These are phyloP conservation scores for Cercospora janseana DNA, from an alignment of 2,329 filamentous ascomycete genomes.

Conservation along the genomic window DNA sequence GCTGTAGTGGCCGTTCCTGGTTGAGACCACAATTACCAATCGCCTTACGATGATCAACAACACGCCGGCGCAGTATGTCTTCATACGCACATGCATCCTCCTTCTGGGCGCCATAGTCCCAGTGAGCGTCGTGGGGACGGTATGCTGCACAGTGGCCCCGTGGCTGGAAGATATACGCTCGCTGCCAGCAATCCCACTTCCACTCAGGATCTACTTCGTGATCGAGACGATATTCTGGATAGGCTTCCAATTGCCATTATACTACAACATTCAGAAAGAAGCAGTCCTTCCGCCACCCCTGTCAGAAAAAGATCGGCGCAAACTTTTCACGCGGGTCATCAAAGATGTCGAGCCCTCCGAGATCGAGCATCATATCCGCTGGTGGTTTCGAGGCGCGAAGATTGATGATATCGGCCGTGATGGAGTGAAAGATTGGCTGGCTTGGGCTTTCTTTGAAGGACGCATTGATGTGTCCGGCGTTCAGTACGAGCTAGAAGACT, in stretches of 20 bases:
- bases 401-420: constrained; percentile 59
- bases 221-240: constrained; percentile 18
- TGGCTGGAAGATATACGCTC: background rate
- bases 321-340: constrained; percentile 57
- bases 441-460: constrained; percentile 65
- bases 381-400: constrained; percentile 64
- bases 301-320: constrained; percentile 49
- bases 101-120: constrained; percentile 17
- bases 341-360: constrained; percentile 50
- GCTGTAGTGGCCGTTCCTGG: background rate
- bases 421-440: constrained; percentile 64
- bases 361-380: constrained; percentile 55
- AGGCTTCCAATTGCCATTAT: constrained; percentile 45
- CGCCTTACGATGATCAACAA: constrained; percentile 22
- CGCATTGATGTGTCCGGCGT: constrained; percentile 57
- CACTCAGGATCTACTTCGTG: constrained; percentile 13
- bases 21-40: background rate
- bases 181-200: constrained; percentile 10
- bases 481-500: constrained; percentile 57
- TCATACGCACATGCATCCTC: constrained; percentile 25
- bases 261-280: constrained; percentile 50
- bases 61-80: constrained; percentile 18
- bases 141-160: background rate
- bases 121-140: constrained; percentile 11
- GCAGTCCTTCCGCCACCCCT: constrained; percentile 51